Percentiles rank a stretch among this genome's conserved stretches.
Evolutionary conservation across 2,329 filamentous ascomycete species (phyloP).

Genomic region (Ceratocystis alfenasii): DNA sequence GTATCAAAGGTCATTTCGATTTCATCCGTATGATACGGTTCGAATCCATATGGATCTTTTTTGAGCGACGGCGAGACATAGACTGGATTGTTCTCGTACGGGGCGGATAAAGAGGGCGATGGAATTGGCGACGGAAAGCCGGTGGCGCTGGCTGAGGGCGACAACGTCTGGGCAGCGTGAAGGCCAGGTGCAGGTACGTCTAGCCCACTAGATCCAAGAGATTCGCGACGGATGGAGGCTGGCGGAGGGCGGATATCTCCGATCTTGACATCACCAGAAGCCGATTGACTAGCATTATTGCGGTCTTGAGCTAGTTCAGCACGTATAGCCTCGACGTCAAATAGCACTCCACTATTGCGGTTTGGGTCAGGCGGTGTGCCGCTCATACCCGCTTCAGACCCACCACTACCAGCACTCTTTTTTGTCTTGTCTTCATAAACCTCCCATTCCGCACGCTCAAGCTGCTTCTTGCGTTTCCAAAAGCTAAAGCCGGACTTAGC

Average conservation of each 20-base stretch:
- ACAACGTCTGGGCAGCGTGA: background rate
- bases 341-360: conserved; percentile 56
- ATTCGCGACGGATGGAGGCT: conserved; percentile 17
- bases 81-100: conserved; percentile 12
- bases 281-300: conserved; percentile 32
- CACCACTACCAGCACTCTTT: conserved; percentile 29
- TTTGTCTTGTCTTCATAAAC: conserved; percentile 62
- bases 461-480: conserved; percentile 72
- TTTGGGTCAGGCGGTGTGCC: conserved; percentile 33
- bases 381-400: conserved; percentile 29
- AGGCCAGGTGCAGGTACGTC: conserved; percentile 11
- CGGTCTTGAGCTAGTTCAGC: conserved; percentile 78
- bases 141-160: conserved; percentile 13
- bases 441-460: conserved; percentile 82
- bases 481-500: conserved; percentile 53
- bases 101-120: conserved; percentile 8
- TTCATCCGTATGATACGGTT: conserved; percentile 33
- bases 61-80: conserved; percentile 12
- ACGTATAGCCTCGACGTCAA: conserved; percentile 89
- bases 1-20: conserved; percentile 64
- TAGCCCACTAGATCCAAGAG: background rate
- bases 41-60: conserved; percentile 19
- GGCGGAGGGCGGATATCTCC: conserved; percentile 19
- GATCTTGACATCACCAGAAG: background rate
- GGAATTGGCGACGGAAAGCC: conserved; percentile 13